These are phyloP conservation scores for Fennellomyces sp. DNA, from an alignment of 371 early-diverging fungal species.

Conservation along the genomic window DNA sequence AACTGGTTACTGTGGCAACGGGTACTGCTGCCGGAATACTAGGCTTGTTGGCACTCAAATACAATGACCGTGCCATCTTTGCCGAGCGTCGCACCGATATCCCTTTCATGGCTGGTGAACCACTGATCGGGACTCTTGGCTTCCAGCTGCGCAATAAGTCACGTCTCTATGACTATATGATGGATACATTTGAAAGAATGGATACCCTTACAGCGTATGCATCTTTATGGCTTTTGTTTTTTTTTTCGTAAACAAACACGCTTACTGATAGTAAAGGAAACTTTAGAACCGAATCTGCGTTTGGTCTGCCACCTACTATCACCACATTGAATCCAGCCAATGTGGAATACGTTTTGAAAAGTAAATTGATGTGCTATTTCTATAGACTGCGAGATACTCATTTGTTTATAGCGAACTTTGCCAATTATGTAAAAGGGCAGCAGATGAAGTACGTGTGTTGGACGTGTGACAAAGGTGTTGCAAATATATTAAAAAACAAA, in stretches of 20 bases:
- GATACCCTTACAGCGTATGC: conserved; percentile 20
- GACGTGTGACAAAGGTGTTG: no score
- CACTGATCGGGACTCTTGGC: conserved; percentile 26
- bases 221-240: background rate
- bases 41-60: conserved; percentile 18
- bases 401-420: conserved; percentile 36
- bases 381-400: no score
- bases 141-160: conserved; percentile 12
- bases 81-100: conserved; percentile 18
- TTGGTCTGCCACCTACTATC: conserved; percentile 17
- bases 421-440: conserved; percentile 38
- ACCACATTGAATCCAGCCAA: conserved; percentile 23
- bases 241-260: no score
- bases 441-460: conserved; percentile 10
- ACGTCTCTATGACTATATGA: conserved; percentile 19
- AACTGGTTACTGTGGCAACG: no score
- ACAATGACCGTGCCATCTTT: conserved; percentile 32
- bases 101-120: conserved; percentile 16
- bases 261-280: background rate
- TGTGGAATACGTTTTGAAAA: conserved; percentile 30
- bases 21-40: conserved; percentile 30
- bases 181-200: conserved; percentile 13
- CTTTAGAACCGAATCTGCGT: conserved; percentile 17
- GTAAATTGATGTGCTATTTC: conserved; percentile 9
- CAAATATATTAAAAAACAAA: no score